Base-by-base conservation (phyloP, 805 yeast species). In the Candida hungchunana region DNA sequence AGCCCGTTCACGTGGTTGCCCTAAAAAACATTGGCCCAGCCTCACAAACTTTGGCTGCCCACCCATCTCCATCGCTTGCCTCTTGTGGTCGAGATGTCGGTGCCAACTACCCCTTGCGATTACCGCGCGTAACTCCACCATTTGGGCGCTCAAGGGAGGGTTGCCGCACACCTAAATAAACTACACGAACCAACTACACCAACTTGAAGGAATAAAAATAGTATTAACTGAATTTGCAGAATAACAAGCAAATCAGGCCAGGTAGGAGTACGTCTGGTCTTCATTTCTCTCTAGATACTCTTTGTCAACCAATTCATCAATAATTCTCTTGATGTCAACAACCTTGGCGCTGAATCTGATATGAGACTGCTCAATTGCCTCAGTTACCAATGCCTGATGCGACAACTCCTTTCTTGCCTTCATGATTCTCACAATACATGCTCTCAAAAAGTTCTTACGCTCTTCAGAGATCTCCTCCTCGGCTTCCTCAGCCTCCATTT, bases 391-490 rank as follows among this genome's bases (percentile, higher is more conserved):
- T 37, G 79, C 80, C 32, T 80, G 82, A 56, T 89, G 97, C 46
- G 77, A 76, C 50, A 86, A 67, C 29, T 69, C 71, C 59, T 88
- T 84, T 55, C 96, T 74, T 1, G 96, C 89, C 66, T 90, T 90
- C 97, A 90, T 93, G 55, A 90, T 85, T 52, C 98, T 75, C 26
- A 90, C 97, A 62, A 93, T 87, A 53, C 95, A 85, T 2, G 97
- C 96, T 55, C 87, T 85, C 50, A 93, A 68, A 63, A 80, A 81
- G 55, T 83, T 78, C 62, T 82, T 82, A 56, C 96, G 75, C 42
- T 88, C 88, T 52, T 87, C 93, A 51, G 81, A 87, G 32, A 90
- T 77, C 54, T 88, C 95, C 58, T 77, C 79, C 47, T 76, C 81
- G 3, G 88, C 73, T 39, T 82, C 87, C 23, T 78, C 86, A 22